A percentile compares a stretch with the other conserved stretches of the same genome.
Conservation (phyloP, 108 stramenopile genomes). For the Bacterosira constricta region DNA sequence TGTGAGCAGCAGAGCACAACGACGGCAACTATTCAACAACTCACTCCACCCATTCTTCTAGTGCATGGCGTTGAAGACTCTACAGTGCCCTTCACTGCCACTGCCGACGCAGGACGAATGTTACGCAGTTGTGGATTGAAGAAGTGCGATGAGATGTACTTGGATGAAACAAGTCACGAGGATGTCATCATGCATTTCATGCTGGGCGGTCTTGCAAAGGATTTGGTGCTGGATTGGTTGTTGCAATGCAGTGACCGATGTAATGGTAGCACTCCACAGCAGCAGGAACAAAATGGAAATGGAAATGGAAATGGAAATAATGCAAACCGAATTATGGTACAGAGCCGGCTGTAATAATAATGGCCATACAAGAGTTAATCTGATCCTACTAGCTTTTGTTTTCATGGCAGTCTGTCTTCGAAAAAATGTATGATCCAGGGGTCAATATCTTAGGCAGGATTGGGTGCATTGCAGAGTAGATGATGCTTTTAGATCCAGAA, state of each 20-base stretch:
- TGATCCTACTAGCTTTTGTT: too few relatives aligned
- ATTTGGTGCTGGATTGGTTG: conserved; percentile 37
- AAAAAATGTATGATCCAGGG: too few relatives aligned
- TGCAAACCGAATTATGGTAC: too few relatives aligned
- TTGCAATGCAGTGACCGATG: not conserved
- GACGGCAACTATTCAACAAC: conserved; percentile 4
- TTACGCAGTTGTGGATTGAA: conserved; percentile 60
- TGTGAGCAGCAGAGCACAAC: not conserved
- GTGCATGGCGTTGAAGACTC: conserved; percentile 87
- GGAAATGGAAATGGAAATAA: too few relatives aligned
- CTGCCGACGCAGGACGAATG: conserved; percentile 65
- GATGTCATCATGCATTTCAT: conserved; percentile 80
- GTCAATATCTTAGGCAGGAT: too few relatives aligned
- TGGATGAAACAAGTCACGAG: conserved; percentile 69
- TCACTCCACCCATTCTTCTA: conserved; percentile 51
- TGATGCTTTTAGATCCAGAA: too few relatives aligned
- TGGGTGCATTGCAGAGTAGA: too few relatives aligned
- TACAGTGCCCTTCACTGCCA: conserved; percentile 81
- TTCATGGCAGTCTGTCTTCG: too few relatives aligned
- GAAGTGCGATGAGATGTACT: conserved; percentile 61
- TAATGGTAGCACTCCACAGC: too few relatives aligned
- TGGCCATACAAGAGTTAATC: too few relatives aligned
- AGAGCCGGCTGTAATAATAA: too few relatives aligned
- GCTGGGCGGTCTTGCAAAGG: conserved; percentile 58
- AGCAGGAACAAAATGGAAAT: too few relatives aligned